Base-by-base conservation (phyloP, 805 yeast genomes). In the Myxozyma mucilagina region DNA sequence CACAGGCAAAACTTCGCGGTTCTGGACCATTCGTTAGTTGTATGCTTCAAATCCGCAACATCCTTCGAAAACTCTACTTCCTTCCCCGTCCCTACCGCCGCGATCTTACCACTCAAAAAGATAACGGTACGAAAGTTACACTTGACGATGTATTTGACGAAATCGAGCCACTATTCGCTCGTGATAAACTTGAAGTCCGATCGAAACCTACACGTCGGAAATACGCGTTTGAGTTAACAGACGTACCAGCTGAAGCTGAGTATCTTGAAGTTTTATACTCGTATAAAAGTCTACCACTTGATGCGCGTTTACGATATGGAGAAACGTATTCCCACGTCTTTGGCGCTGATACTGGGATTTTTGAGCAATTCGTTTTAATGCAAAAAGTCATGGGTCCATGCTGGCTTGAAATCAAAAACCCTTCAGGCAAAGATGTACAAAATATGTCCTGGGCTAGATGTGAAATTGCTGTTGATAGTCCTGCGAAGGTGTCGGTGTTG, bases 381-480 rank as follows among this genome's bases (percentile, higher is more conserved):
- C 80, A 89, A 68, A 86, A 87, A 67, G 80, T 94, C 48, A 92
- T 90, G 97, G 99, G 99, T 9, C 99, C 99, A 2, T 91, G 98
- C 73, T 94, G 99, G 99, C 77, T 94, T 55, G 87, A 87, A 52
- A 79, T 94, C 55, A 78, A 80, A 47, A 80, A 82, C 53, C 87
- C 86, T 52, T 85, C 86, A 63, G 87, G 88, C 67, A 71, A 73
- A 29, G 73, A 83, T 0, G 73, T 86, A 44, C 81, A 79, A 55
- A 87, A 85, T 53, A 49, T 43, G 1, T 86, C 96, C 0, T 93
- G 92, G 75, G 89, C 96, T 74, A 82, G 83, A 58, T 80, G 89
- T n/a, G 96, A 90, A 69, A 83, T 88, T 1, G 75, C 85, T 0
- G 82, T 89, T 0, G 69, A 73, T 4, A 47, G 49, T 10, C 68